Evolutionary conservation across 306 rosid genomes (phyloP).

Genomic region (Prunus persica): Prunus_persica_NCBIv2 NC_034010.1:11110001-11110500

Average conservation of each 20-base stretch:
- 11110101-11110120: constrained; percentile 54
- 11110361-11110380: constrained; percentile 9
- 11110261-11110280: constrained; percentile 59
- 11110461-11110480: not conserved
- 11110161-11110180: constrained; percentile 43
- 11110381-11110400: not conserved
- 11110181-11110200: constrained; percentile 44
- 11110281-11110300: constrained; percentile 55
- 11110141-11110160: constrained; percentile 36
- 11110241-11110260: constrained; percentile 49
- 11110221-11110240: constrained; percentile 64
- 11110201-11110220: constrained; percentile 52
- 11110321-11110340: constrained; percentile 67
- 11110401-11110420: not conserved
- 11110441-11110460: no score
- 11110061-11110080: constrained; percentile 51
- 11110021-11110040: constrained; percentile 78
- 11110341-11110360: constrained; percentile 62
- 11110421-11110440: no score
- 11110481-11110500: constrained; percentile 28
- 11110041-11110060: constrained; percentile 54
- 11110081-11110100: constrained; percentile 62
- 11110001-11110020: constrained; percentile 40
- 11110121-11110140: not conserved
- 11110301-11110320: constrained; percentile 40